phyloP scores from a whole-genome alignment of 2,329 filamentous ascomycete species.

The Xylariaceae sp. region DNA sequence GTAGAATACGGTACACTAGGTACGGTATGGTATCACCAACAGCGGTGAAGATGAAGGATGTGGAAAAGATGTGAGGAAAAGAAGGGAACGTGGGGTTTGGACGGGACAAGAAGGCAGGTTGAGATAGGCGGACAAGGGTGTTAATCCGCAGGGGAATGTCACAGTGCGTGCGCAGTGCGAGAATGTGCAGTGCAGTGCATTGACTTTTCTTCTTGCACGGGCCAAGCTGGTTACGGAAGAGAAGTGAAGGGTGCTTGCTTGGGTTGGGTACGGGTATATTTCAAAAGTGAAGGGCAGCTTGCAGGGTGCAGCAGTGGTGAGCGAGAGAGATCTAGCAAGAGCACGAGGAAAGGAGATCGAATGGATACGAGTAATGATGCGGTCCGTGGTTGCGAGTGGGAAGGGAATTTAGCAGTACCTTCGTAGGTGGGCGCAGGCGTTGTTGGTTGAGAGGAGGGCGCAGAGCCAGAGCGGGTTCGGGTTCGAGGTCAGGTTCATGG shows the following conservation, averaged over 20 bases:
- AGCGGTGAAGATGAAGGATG: slow-evolving; percentile 22
- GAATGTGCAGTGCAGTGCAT: not conserved
- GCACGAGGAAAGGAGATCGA: slow-evolving; percentile 21
- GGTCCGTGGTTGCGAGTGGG: slow-evolving; percentile 4
- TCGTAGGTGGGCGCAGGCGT: slow-evolving; percentile 21
- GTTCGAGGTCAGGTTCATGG: not conserved
- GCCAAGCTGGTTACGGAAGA: not conserved
- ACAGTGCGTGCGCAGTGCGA: not conserved
- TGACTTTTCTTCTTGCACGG: not conserved
- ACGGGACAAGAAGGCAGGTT: not conserved
- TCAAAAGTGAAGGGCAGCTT: slow-evolving; percentile 9
- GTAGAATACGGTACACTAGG: slow-evolving; percentile 9
- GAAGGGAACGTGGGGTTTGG: slow-evolving; percentile 12
- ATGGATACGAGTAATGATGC: slow-evolving; percentile 12
- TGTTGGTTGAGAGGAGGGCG: slow-evolving; percentile 9
- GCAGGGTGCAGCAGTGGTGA: not conserved
- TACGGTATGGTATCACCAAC: slow-evolving; percentile 22
- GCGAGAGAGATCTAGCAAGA: slow-evolving; percentile 20
- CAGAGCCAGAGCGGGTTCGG: not conserved
- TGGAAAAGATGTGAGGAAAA: slow-evolving; percentile 14
- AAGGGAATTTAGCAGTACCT: slow-evolving; percentile 2
- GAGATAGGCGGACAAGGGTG: not conserved
- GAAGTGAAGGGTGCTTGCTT: not conserved
- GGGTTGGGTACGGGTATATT: slow-evolving; percentile 3
- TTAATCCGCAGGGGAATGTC: not conserved